Conservation (phyloP, 176 grass and related monocot species). For the Poa pratensis region DNA sequence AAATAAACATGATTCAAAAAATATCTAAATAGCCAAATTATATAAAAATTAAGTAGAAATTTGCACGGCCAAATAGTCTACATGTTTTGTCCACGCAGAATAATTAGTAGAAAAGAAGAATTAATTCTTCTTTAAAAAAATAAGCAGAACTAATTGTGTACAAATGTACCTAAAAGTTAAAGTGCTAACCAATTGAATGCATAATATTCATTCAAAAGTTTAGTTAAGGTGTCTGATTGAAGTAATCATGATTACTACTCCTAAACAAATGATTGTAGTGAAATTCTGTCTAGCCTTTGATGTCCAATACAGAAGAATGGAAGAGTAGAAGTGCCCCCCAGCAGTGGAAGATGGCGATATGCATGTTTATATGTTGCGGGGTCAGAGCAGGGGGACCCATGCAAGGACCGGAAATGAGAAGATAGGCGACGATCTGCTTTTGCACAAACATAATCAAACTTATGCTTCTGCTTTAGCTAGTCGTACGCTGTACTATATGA, state of each 20-base stretch:
- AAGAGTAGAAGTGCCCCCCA: not conserved
- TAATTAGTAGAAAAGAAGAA: not conserved
- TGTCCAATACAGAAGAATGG: not conserved
- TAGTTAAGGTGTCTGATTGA: not conserved
- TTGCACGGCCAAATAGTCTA: not conserved
- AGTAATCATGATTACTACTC: not conserved
- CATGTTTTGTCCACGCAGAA: not conserved
- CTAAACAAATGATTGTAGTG: not conserved
- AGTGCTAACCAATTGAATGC: not conserved
- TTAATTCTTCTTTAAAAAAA: not conserved
- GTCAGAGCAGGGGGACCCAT: not conserved
- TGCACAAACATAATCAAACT: not conserved
- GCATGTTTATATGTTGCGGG: not conserved
- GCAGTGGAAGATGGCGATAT: not conserved
- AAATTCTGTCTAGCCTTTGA: not conserved
- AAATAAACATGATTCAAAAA: too few species aligned
- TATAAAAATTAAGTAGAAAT: not conserved
- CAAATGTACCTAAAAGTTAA: conserved; percentile 17
- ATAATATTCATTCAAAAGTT: not conserved
- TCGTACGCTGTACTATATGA: not conserved
- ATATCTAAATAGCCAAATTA: not conserved
- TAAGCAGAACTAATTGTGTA: not conserved
- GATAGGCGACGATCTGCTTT: not conserved
- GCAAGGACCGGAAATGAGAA: not conserved
- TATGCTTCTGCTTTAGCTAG: not conserved